Evolutionary conservation across 768 basidiomycete genomes (phyloP), one percentile per base, ranked within the genome.

Genomic region (Russula dissimulans): DNA sequence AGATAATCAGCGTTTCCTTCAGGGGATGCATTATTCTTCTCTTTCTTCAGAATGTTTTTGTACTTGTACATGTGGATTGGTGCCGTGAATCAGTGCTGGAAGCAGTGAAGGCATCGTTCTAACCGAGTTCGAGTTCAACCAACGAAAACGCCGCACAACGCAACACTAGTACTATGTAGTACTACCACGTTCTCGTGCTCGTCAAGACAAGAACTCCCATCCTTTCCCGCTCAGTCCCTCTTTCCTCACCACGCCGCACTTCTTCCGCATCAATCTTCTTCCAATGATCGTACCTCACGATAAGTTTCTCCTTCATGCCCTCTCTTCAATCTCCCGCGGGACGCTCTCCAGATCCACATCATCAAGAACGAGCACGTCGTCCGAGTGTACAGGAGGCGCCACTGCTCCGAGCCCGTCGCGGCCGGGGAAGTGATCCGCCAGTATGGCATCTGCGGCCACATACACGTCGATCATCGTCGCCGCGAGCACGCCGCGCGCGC

Each of bases 401-500:
- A 26, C 22, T 4, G 26, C 45, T 31, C 47, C 47, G 31, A 6
- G 9, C 14, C 29, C 7, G 12, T 5, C 29, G 31, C 22, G 1
- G 8, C 6, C 62, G 8, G 45, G 50, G 44, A 72, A 69, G 15
- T 79, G 77, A 66, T 95, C 93, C 3, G 75, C 72, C 2, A 92
- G 62, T 54, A 97, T 81, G 0, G 79, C 75, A 41, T 88, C 84
- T 3, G 90, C 87, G 3, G 90, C 84, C 3, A 79, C 78, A 68
- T 94, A 92, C 26, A 95, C 90, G 69, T 97, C 81, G 72, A 91
- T 83, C 93, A 99, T 93, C 39, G 95, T 97, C 3, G 86, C 79
- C 2, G 92, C 94, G 46, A 97, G 78, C 14, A 97, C 94, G 10
- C 95, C 95, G 55, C 83, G 86, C 0, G 95, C 94, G 38, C 95